Base-by-base conservation (phyloP, 768 basidiomycete genomes). In the Boletus pseudopeckii region DNA sequence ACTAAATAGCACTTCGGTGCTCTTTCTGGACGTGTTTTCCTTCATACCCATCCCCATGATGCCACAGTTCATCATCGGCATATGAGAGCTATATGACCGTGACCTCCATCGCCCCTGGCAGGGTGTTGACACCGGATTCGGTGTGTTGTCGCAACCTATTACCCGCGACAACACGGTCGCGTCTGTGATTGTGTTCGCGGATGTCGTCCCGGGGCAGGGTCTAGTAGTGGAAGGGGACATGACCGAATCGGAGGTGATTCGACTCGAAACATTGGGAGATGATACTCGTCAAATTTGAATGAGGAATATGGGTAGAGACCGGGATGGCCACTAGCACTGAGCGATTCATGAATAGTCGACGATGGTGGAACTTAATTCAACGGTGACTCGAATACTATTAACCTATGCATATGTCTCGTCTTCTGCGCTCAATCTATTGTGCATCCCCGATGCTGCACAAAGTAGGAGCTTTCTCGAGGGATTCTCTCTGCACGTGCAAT, bases 41-140 rank as follows among this genome's bases (percentile, higher is more conserved):
- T 4, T 5, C 14, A 10, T 18, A 1, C 11, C 15, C 10, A 5
- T 58, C 26, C 28, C 39, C 3, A 24, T 49, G 5, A 10, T 36
- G 4, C 59, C 59, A 3, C 46, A 50, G 2, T 58, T 58, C 36
- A 48, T 60, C 26, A 49, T 52, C 28, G 26, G 24, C n/a, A 4
- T 58, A 1, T 50, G 59, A 5, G 37, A 38, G 18, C 7, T 55
- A 7, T 50, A 30, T 11, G 47, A 37, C 2, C 33, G 7, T 1
- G 49, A 32, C 11, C 1, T 42, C 5, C 10, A 11, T 18, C 14
- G 26, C 7, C 10, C 32, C 7, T 11, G 9, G 2, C 20, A 54
- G 4, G 45, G 45, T 13, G 17, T 52, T 2, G 59, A 54, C 28
- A 26, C 42, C 8, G 56, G 47, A 24, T 58, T 59, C 37, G 53